These are phyloP conservation scores for Populus davidiana DNA, from an alignment of 345 rosid genomes.

Conservation along the genomic window DNA sequence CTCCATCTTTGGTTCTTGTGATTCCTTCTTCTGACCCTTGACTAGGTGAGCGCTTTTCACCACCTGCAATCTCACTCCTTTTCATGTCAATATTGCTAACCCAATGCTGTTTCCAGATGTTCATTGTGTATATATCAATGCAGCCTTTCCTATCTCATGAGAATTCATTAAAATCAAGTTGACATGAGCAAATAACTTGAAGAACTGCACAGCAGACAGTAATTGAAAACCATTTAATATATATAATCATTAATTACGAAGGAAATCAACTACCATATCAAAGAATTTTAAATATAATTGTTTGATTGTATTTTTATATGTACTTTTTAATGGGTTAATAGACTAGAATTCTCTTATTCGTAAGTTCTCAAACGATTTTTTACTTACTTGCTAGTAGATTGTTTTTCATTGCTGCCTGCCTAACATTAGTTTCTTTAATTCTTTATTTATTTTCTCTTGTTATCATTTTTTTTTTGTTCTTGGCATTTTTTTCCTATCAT, in stretches of 20 bases:
- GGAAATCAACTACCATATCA: too few relatives aligned
- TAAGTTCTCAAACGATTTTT: too few relatives aligned
- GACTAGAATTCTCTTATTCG: too few relatives aligned
- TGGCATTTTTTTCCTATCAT: neutral
- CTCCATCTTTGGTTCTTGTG: conserved; percentile 25
- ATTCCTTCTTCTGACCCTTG: conserved; percentile 35
- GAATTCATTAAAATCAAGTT: neutral
- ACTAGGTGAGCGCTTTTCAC: conserved; percentile 27
- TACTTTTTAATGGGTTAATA: too few relatives aligned
- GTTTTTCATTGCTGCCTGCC: too few relatives aligned
- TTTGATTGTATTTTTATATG: too few relatives aligned
- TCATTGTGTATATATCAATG: neutral
- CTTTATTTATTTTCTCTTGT: neutral
- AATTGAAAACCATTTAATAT: neutral
- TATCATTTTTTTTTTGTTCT: too few relatives aligned
- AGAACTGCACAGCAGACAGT: neutral
- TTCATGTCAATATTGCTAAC: neutral
- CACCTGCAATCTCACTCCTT: conserved; percentile 18
- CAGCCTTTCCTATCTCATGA: neutral
- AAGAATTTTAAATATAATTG: too few relatives aligned
- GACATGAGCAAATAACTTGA: neutral
- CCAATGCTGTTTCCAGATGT: neutral
- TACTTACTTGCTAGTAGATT: too few relatives aligned
- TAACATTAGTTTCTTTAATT: neutral
- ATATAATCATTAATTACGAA: too few relatives aligned